Percentiles rank a stretch among this genome's conserved stretches.
Evolutionary conservation across 352 stramenopile genomes (phyloP).

Genomic region (Phytopythium litorale): DNA sequence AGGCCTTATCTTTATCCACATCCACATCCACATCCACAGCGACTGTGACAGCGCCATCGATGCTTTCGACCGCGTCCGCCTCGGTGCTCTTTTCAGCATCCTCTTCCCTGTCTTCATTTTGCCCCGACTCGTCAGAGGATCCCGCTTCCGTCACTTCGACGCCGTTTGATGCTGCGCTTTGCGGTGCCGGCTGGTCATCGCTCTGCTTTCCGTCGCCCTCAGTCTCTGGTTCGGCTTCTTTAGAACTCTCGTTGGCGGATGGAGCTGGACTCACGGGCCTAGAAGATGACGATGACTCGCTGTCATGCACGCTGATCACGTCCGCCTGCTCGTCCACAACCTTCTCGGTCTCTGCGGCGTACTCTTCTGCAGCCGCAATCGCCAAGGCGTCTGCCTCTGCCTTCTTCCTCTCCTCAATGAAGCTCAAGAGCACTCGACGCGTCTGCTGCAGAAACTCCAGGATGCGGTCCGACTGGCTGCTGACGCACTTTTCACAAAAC

Average conservation of each 20-base stretch:
- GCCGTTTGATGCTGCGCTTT: neutral
- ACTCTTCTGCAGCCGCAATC: neutral
- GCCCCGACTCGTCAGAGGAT: neutral
- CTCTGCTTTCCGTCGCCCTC: neutral
- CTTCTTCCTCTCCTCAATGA: conserved; percentile 22
- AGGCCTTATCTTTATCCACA: conserved; percentile 2
- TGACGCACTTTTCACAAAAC: conserved; percentile 60
- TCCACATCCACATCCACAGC: neutral
- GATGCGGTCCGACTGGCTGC: conserved; percentile 48
- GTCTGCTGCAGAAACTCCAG: conserved; percentile 68
- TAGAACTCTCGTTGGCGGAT: neutral
- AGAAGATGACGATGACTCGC: conserved; percentile 1
- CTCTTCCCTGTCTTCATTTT: neutral
- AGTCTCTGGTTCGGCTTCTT: neutral
- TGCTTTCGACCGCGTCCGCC: neutral
- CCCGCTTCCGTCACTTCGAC: neutral
- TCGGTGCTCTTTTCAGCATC: neutral
- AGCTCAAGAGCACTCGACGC: conserved; percentile 43
- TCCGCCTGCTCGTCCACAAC: conserved; percentile 9
- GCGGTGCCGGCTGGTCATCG: neutral
- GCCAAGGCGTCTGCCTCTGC: neutral
- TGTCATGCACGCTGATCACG: conserved; percentile 7
- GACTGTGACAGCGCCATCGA: neutral
- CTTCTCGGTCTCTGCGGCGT: neutral
- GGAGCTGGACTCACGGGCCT: neutral